Percentiles rank a stretch among this genome's conserved stretches.
These are phyloP conservation scores for Diplodia seriata DNA, from an alignment of 2,329 filamentous ascomycete species.

Conservation along the genomic window DNA sequence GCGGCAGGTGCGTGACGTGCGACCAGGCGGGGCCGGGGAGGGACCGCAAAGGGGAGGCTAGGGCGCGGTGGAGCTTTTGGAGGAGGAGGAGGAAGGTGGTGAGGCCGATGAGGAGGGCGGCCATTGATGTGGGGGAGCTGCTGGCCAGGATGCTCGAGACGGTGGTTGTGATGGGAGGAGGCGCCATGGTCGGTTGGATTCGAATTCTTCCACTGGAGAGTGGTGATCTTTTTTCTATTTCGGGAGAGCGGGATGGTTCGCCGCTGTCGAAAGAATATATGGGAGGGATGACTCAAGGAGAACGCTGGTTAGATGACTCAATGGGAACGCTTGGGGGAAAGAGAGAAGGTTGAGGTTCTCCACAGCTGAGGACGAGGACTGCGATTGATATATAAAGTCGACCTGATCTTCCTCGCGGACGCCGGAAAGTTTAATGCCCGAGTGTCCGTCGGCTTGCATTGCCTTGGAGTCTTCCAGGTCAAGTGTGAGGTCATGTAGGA, in stretches of 20 bases:
- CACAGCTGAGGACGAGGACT: background rate
- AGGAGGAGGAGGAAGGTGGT: constrained; percentile 6
- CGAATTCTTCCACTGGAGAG: too few species aligned
- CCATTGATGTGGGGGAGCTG: background rate
- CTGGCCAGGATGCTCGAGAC: background rate
- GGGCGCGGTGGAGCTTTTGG: constrained; percentile 29
- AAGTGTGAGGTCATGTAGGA: background rate
- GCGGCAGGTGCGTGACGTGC: constrained; percentile 43
- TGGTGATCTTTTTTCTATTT: background rate
- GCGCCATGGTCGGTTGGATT: background rate
- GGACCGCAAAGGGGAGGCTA: constrained; percentile 41
- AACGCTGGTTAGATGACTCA: background rate
- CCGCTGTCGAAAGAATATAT: background rate
- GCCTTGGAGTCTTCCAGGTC: background rate
- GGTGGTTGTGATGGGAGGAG: background rate
- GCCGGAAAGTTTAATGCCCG: background rate
- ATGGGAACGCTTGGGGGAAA: background rate
- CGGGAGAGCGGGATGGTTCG: background rate
- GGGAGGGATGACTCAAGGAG: background rate
- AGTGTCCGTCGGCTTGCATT: background rate
- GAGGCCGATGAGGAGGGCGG: background rate
- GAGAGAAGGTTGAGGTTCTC: background rate
- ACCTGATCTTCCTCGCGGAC: background rate
- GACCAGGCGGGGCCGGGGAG: constrained; percentile 45
- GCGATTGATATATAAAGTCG: background rate